phyloP scores from a whole-genome alignment of 2,329 filamentous ascomycete genomes.

The Penicillium freii region DNA sequence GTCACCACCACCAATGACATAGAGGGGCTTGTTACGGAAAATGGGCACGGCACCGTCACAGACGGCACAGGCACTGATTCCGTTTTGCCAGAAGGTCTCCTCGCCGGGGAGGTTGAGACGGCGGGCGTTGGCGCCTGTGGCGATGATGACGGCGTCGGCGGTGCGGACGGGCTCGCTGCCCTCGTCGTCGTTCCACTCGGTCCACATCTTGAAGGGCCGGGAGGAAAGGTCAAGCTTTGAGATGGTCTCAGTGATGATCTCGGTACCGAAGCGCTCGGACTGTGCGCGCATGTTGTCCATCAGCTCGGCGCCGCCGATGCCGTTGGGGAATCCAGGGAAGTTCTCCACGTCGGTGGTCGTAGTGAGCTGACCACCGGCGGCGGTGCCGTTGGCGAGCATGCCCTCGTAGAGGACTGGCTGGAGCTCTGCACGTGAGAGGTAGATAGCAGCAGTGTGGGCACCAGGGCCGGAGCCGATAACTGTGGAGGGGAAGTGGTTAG shows the following conservation, averaged over 20 bases:
- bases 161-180: constrained; percentile 73
- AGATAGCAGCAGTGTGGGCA: constrained; percentile 95
- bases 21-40: constrained; percentile 92
- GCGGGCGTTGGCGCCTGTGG: constrained; percentile 88
- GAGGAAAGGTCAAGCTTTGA: constrained; percentile 78
- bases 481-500: constrained; percentile 31
- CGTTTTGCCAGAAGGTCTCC: constrained; percentile 95
- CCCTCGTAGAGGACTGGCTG: constrained; percentile 96
- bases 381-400: constrained; percentile 95
- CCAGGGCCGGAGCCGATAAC: constrained; percentile 93
- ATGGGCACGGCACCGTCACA: constrained; percentile 97
- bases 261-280: constrained; percentile 86
- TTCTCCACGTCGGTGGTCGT: constrained; percentile 99
- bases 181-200: constrained; percentile 75
- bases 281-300: constrained; percentile 97
- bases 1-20: constrained; percentile 95
- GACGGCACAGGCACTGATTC: constrained; percentile 93
- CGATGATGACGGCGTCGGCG: constrained; percentile 88
- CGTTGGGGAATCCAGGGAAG: constrained; percentile 89
- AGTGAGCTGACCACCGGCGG: constrained; percentile 92
- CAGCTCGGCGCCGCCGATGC: constrained; percentile 79
- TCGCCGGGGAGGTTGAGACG: constrained; percentile 81
- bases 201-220: constrained; percentile 89
- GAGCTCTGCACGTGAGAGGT: constrained; percentile 89
- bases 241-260: constrained; percentile 91